These are phyloP conservation scores for Fusarium sp. DNA, from an alignment of 2,329 filamentous ascomycete species.

Conservation along the genomic window DNA sequence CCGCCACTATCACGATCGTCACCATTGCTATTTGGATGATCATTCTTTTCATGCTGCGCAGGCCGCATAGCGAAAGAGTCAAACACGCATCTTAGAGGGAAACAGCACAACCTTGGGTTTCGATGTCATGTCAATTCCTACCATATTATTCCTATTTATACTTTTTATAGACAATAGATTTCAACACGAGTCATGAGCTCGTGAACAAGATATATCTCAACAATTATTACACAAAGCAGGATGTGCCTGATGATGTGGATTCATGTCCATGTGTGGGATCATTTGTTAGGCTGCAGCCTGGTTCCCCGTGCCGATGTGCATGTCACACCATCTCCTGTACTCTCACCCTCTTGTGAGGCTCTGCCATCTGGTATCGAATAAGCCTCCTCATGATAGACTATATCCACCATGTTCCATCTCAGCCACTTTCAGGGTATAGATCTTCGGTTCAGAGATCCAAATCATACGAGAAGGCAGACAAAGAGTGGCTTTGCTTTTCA, in stretches of 20 bases:
- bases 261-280: background rate
- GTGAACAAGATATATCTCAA: background rate
- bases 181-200: background rate
- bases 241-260: background rate
- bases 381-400: background rate
- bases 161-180: background rate
- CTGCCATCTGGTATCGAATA: background rate
- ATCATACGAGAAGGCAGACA: background rate
- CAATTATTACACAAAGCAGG: background rate
- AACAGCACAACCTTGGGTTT: background rate
- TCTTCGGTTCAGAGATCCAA: background rate
- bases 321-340: background rate
- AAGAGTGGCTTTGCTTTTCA: background rate
- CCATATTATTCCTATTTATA: background rate
- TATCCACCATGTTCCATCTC: background rate
- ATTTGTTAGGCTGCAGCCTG: background rate
- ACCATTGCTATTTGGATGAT: background rate
- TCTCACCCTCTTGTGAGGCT: background rate
- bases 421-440: background rate
- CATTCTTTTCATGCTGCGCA: background rate
- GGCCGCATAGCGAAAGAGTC: background rate
- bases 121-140: background rate
- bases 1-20: background rate
- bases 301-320: background rate
- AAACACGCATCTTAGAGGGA: background rate